These are phyloP conservation scores for Stentor coeruleus DNA, from an alignment of 73 alveolate genomes.

Conservation along the genomic window DNA sequence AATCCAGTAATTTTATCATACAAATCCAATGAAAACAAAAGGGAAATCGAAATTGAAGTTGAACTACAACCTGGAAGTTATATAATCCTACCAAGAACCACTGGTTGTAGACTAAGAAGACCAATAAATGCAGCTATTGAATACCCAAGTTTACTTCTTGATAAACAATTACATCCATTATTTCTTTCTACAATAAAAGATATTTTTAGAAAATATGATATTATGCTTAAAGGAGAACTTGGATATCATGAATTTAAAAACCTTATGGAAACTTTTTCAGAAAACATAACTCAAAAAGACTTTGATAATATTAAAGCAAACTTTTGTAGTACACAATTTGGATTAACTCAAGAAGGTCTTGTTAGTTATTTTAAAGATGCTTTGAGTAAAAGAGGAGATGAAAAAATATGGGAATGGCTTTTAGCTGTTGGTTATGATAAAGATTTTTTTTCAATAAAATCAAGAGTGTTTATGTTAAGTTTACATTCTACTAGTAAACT, in stretches of 20 bases:
- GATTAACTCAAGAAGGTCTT: slow-evolving; percentile 49
- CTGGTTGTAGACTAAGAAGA: slow-evolving; percentile 91
- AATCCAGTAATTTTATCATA: background rate
- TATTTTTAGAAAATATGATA: slow-evolving; percentile 52
- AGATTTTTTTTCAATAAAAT: slow-evolving; percentile 40
- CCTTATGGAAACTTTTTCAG: slow-evolving; percentile 38
- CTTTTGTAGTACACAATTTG: slow-evolving; percentile 35
- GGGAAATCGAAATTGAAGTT: slow-evolving; percentile 75
- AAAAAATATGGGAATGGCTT: slow-evolving; percentile 32
- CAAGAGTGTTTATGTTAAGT: slow-evolving; percentile 46
- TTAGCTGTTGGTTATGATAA: slow-evolving; percentile 54
- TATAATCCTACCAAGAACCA: slow-evolving; percentile 93
- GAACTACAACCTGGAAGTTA: slow-evolving; percentile 92
- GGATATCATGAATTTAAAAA: slow-evolving; percentile 47
- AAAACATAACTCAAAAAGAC: slow-evolving; percentile 31
- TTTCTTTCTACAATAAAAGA: slow-evolving; percentile 50
- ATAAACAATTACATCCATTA: slow-evolving; percentile 46
- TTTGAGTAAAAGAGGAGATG: slow-evolving; percentile 32
- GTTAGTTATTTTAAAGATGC: slow-evolving; percentile 36
- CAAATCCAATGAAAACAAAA: slow-evolving; percentile 2
- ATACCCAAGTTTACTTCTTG: slow-evolving; percentile 21
- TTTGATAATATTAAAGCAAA: slow-evolving; percentile 29
- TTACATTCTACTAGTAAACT: slow-evolving; percentile 41
- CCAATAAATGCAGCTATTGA: slow-evolving; percentile 25
- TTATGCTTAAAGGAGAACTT: slow-evolving; percentile 41